Percentiles rank a stretch among this genome's conserved stretches.
Evolutionary conservation across 306 rosid species (phyloP).

Genomic region (Vicia villosa): DNA sequence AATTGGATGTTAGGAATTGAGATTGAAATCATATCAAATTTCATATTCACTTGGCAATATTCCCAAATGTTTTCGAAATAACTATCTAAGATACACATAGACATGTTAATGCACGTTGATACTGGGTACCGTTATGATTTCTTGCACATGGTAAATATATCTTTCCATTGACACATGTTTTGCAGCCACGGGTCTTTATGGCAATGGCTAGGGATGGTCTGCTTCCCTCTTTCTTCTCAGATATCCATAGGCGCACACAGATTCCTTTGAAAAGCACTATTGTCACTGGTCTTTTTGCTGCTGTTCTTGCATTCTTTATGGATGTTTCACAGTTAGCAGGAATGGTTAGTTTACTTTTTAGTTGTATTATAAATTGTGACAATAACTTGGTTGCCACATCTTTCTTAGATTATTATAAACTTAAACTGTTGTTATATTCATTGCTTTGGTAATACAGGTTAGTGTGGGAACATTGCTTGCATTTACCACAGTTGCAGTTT

Average conservation of each 20-base stretch:
- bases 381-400: background rate
- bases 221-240: constrained; percentile 58
- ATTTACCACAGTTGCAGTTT: constrained; percentile 66
- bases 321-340: constrained; percentile 78
- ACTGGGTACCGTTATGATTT: background rate
- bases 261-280: constrained; percentile 58
- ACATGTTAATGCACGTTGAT: background rate
- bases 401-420: constrained; percentile 28
- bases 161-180: constrained; percentile 26
- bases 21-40: constrained; percentile 1
- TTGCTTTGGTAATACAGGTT: constrained; percentile 51
- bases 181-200: constrained; percentile 69
- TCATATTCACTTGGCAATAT: constrained; percentile 5
- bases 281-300: constrained; percentile 56
- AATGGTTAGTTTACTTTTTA: constrained; percentile 59
- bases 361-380: background rate
- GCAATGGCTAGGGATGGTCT: constrained; percentile 71
- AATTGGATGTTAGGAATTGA: background rate
- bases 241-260: constrained; percentile 43
- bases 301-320: constrained; percentile 74
- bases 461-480: constrained; percentile 77
- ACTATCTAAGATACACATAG: constrained; percentile 7
- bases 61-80: background rate
- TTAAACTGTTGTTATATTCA: constrained; percentile 5
- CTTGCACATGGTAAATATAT: constrained; percentile 28